phyloP scores from a whole-genome alignment of 345 rosid genomes.

The Aethionema arabicum region DNA sequence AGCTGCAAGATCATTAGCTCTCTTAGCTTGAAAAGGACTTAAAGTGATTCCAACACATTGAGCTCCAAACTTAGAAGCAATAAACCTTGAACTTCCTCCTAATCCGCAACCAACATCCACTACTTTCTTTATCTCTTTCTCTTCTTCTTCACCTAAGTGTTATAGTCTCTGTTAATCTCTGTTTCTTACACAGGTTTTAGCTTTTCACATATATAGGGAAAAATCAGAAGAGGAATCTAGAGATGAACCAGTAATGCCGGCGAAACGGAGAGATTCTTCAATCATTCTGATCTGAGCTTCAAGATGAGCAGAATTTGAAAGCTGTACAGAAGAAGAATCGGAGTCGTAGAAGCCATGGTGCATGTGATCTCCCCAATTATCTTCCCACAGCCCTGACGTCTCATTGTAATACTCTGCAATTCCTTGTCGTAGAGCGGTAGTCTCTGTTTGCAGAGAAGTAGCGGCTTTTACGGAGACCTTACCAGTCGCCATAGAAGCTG shows the following conservation, averaged over 20 bases:
- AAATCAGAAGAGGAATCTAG: background rate
- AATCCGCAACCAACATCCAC: slow-evolving; percentile 98
- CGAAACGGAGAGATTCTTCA: slow-evolving; percentile 76
- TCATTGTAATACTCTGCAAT: slow-evolving; percentile 87
- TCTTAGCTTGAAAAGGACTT: slow-evolving; percentile 78
- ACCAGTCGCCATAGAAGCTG: slow-evolving; percentile 24
- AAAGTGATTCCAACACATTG: slow-evolving; percentile 70
- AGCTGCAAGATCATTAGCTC: slow-evolving; percentile 73
- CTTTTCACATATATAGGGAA: too few relatives aligned
- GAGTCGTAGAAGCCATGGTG: slow-evolving; percentile 90
- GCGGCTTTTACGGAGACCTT: slow-evolving; percentile 17
- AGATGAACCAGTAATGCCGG: slow-evolving; percentile 54
- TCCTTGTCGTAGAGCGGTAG: slow-evolving; percentile 46
- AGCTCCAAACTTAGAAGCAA: slow-evolving; percentile 71
- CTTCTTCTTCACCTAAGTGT: slow-evolving; percentile 37
- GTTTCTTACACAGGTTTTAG: background rate
- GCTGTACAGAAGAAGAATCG: slow-evolving; percentile 37
- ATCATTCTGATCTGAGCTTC: slow-evolving; percentile 88
- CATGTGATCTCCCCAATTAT: slow-evolving; percentile 96
- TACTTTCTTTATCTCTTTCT: slow-evolving; percentile 50
- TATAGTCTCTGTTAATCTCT: background rate
- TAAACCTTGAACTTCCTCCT: slow-evolving; percentile 89
- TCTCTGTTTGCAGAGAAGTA: slow-evolving; percentile 4
- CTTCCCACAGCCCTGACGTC: slow-evolving; percentile 82
- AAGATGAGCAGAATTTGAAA: slow-evolving; percentile 50